Percentiles rank a stretch among this genome's conserved stretches.
Conservation (phyloP, 768 basidiomycete species). For the Russula compacta region DNA sequence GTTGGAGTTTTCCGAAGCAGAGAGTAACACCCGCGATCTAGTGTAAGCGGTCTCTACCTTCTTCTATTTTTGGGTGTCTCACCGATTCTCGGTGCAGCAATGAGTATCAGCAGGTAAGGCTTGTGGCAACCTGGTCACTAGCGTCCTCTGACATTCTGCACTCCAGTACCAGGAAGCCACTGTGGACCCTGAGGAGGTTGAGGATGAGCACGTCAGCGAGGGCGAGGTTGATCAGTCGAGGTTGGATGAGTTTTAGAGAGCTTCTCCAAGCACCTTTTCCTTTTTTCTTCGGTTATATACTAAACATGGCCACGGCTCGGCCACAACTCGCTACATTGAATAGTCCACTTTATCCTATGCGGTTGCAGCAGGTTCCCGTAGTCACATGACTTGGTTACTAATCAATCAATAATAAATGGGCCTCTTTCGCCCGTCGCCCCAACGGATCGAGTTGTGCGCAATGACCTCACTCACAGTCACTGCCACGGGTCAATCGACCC, state of each 20-base stretch:
- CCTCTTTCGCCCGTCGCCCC: background rate
- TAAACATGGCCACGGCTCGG: background rate
- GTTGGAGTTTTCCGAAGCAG: slow-evolving; percentile 81
- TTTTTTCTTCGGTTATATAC: background rate
- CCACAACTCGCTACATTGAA: too few relatives aligned
- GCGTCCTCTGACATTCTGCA: background rate
- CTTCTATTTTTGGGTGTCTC: slow-evolving; percentile 10
- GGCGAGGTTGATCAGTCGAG: slow-evolving; percentile 4
- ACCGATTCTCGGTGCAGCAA: slow-evolving; percentile 37
- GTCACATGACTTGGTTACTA: background rate
- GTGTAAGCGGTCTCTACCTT: slow-evolving; percentile 44
- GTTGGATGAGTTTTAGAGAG: background rate
- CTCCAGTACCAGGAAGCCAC: slow-evolving; percentile 20
- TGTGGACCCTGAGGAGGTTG: slow-evolving; percentile 14
- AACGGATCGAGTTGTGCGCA: background rate
- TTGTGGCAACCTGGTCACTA: background rate
- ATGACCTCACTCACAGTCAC: slow-evolving; percentile 50
- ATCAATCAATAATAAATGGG: background rate
- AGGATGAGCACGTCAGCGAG: slow-evolving; percentile 8
- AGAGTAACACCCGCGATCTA: slow-evolving; percentile 72
- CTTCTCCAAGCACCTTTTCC: background rate
- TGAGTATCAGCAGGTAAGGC: slow-evolving; percentile 77
- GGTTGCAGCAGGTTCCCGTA: too few relatives aligned
- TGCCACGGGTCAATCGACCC: slow-evolving; percentile 34
- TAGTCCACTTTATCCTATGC: too few relatives aligned